Evolutionary conservation across 768 basidiomycete species (phyloP).

Genomic region (Tylopilus subfusipes): DNA sequence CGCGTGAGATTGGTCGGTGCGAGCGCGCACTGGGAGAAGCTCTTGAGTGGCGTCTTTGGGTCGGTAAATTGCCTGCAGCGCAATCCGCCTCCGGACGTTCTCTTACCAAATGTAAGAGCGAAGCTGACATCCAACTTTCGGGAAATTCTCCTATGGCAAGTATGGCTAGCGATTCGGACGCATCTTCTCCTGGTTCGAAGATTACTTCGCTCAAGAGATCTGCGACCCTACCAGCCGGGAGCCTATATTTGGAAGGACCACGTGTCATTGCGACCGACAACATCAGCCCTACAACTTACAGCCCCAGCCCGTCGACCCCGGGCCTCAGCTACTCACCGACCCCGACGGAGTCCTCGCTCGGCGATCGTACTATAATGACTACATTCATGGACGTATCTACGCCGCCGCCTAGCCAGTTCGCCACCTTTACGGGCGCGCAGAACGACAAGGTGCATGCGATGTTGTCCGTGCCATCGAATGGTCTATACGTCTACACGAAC

Average conservation of each 20-base stretch:
- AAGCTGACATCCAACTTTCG: conserved; percentile 33
- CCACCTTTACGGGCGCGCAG: conserved; percentile 33
- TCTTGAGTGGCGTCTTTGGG: conserved; percentile 90
- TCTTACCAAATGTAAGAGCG: conserved; percentile 51
- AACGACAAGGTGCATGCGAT: conserved; percentile 31
- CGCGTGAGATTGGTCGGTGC: conserved; percentile 82
- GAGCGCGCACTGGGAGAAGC: conserved; percentile 86
- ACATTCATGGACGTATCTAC: conserved; percentile 45
- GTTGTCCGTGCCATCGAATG: conserved; percentile 16
- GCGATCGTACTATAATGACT: conserved; percentile 54
- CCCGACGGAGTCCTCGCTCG: conserved; percentile 54
- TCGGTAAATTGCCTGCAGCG: conserved; percentile 59
- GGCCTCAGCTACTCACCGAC: conserved; percentile 57
- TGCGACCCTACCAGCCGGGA: conserved; percentile 41
- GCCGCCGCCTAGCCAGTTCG: conserved; percentile 36
- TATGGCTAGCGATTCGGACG: not conserved
- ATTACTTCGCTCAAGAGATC: conserved; percentile 36
- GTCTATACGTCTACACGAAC: conserved; percentile 17
- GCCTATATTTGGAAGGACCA: conserved; percentile 22
- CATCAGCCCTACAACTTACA: conserved; percentile 26
- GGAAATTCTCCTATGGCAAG: conserved; percentile 1
- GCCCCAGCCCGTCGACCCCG: conserved; percentile 50
- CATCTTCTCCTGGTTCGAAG: conserved; percentile 10
- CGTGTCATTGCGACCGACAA: not conserved
- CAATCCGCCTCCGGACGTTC: conserved; percentile 35